Conservation (phyloP, 1,284 basidiomycete species). For the Cerrena zonata region DNA sequence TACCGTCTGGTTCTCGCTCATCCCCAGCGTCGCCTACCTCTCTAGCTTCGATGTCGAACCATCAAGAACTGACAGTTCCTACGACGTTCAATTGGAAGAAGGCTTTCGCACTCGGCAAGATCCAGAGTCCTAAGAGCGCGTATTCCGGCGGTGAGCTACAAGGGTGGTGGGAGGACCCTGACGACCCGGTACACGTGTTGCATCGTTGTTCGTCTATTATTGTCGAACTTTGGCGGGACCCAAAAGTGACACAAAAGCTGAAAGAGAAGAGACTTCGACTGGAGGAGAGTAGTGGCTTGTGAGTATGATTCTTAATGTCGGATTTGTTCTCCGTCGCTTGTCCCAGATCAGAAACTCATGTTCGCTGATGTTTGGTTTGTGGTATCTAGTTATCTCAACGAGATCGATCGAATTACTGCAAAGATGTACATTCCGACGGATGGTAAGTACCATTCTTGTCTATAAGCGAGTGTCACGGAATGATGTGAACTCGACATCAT, state of each 20-base stretch:
- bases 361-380: slow-evolving; percentile 2
- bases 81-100: slow-evolving; percentile 70
- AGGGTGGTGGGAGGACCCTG: slow-evolving; percentile 79
- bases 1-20: slow-evolving; percentile 14
- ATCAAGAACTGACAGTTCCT: slow-evolving; percentile 51
- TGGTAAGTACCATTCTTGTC: slow-evolving; percentile 33
- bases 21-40: slow-evolving; percentile 24
- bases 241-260: slow-evolving; percentile 52
- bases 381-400: slow-evolving; percentile 61
- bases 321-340: slow-evolving; percentile 10
- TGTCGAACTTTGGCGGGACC: slow-evolving; percentile 67
- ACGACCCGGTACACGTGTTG: slow-evolving; percentile 69
- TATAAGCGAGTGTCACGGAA: not conserved
- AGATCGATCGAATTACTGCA: slow-evolving; percentile 71
- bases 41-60: slow-evolving; percentile 13
- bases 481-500: slow-evolving; percentile 1
- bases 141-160: slow-evolving; percentile 64
- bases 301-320: slow-evolving; percentile 28
- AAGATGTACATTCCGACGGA: slow-evolving; percentile 76
- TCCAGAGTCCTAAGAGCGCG: slow-evolving; percentile 59
- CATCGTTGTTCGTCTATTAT: slow-evolving; percentile 58
- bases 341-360: slow-evolving; percentile 13
- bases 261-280: slow-evolving; percentile 59
- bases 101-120: slow-evolving; percentile 53
- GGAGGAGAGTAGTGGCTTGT: slow-evolving; percentile 81